phyloP scores from a whole-genome alignment of 805 yeast species.

The Jamesozyma piceae region DNA sequence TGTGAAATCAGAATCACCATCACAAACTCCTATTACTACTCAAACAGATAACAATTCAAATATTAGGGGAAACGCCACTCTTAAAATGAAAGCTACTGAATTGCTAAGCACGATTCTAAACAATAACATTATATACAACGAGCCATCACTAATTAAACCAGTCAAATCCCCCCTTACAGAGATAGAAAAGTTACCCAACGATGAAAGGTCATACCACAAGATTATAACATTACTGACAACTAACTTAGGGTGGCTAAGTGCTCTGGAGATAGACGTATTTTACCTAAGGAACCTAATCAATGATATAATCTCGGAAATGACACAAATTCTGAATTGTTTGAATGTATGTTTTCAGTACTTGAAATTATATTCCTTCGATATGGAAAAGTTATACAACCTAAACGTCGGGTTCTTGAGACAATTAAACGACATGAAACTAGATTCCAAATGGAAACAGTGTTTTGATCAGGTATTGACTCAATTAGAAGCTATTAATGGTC shows the following conservation, averaged over 20 bases:
- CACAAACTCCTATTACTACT: neutral
- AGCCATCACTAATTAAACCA: conserved; percentile 24
- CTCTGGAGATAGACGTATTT: conserved; percentile 35
- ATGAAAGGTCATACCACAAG: conserved; percentile 10
- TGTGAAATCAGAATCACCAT: neutral
- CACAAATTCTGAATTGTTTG: conserved; percentile 37
- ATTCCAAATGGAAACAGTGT: conserved; percentile 34
- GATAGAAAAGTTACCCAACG: neutral
- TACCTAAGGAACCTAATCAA: conserved; percentile 26
- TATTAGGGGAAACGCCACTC: too few species aligned
- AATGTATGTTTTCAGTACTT: conserved; percentile 42
- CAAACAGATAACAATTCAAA: too few species aligned
- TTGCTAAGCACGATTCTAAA: neutral
- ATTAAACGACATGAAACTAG: conserved; percentile 35
- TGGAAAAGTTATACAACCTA: conserved; percentile 37
- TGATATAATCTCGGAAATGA: conserved; percentile 30
- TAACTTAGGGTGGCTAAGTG: conserved; percentile 45
- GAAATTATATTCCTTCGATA: conserved; percentile 40
- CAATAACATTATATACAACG: neutral
- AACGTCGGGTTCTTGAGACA: conserved; percentile 32
- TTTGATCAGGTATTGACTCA: conserved; percentile 19
- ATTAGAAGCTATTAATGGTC: conserved; percentile 6
- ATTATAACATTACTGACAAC: conserved; percentile 33
- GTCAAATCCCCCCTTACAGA: conserved; percentile 16
- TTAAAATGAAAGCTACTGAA: neutral